Base-by-base conservation (phyloP, 129 eudicot genomes). In the Calendula officinalis region DNA sequence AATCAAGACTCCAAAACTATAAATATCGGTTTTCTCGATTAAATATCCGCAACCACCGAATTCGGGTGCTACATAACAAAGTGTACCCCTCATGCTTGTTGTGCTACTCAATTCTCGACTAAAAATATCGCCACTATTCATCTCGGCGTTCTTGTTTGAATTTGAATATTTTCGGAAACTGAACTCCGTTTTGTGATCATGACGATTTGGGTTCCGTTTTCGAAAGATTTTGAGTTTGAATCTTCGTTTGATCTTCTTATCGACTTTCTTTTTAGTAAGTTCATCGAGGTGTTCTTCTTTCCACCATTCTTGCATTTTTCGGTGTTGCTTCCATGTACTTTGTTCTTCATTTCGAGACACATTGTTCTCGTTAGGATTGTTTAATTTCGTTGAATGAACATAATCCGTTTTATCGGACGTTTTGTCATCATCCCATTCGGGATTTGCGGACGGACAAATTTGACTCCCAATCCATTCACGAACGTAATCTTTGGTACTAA, bases 301-400 rank as follows among this genome's bases (percentile, higher is more conserved):
- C 99, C 99, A 94, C 99, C 99, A 94, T 56, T 94, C 99, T 13
- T 83, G 85, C 92, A 89, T 94, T 67, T 94, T 86, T 78, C 85
- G 53, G 8, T 84, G 97, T 6, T 16, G 70, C 56, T 71, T 77
- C 77, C 80, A 67, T 69, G 68, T 57, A 14, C 51, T 79, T 6
- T 62, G 72, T 13, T 75, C 78, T 11, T 83, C 84, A 34, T 62
- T 63, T 22, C 49, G 80, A 3, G 51, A 2, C 0, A 13, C 67
- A 34, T 74, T 63, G 5, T 75, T 32, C 46, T 65, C 83, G 37
- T 48, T 70, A 17, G 57, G 41, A 35, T 73, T 83, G 56, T 77
- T 82, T 13, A 47, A 51, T 9, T 48, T 66, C 33, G 5, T 43
- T 0, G 79, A 71, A 35, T 59, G 70, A 64, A 60, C 86, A n/a